Evolutionary conservation across 257 asterid species (phyloP).

Genomic region (Handroanthus guayacan): DNA sequence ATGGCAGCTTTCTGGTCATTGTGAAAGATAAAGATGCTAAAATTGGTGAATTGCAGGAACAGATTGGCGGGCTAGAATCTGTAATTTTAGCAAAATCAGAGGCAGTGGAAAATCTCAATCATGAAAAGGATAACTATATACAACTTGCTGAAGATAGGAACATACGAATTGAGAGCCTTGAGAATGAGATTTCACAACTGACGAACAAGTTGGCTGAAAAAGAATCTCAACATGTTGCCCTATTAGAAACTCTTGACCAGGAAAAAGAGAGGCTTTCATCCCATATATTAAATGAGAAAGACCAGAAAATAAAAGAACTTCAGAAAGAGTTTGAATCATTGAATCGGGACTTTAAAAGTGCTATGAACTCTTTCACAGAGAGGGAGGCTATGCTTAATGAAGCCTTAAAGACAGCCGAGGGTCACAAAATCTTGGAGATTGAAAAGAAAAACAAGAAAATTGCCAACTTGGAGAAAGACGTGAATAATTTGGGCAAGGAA

Average conservation of each 20-base stretch:
- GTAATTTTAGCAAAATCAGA: conserved; percentile 34
- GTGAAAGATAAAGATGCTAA: conserved; percentile 38
- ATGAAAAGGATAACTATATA: conserved; percentile 41
- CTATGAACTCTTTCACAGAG: conserved; percentile 32
- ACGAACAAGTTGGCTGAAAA: conserved; percentile 39
- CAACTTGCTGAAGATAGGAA: conserved; percentile 46
- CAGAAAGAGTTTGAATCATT: conserved; percentile 39
- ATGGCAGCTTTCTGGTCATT: conserved; percentile 27
- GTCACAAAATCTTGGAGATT: conserved; percentile 35
- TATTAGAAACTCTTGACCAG: conserved; percentile 31
- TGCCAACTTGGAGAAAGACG: conserved; percentile 45
- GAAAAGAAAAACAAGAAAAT: conserved; percentile 37
- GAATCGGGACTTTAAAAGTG: conserved; percentile 35
- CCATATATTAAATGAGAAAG: conserved; percentile 39
- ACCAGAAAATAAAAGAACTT: conserved; percentile 38
- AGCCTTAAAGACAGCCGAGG: conserved; percentile 40
- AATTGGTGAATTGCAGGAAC: conserved; percentile 41
- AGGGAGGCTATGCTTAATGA: conserved; percentile 36
- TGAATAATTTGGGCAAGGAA: conserved; percentile 29
- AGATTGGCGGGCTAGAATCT: conserved; percentile 33
- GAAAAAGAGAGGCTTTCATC: conserved; percentile 30
- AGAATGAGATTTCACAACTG: conserved; percentile 42
- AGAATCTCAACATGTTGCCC: conserved; percentile 36
- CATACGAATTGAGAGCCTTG: conserved; percentile 36
- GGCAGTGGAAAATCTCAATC: conserved; percentile 38